A percentile compares a stretch with the other conserved stretches of the same genome.
Evolutionary conservation across 2,329 filamentous ascomycete genomes (phyloP).

Genomic region (Cryphonectria naterciae): DNA sequence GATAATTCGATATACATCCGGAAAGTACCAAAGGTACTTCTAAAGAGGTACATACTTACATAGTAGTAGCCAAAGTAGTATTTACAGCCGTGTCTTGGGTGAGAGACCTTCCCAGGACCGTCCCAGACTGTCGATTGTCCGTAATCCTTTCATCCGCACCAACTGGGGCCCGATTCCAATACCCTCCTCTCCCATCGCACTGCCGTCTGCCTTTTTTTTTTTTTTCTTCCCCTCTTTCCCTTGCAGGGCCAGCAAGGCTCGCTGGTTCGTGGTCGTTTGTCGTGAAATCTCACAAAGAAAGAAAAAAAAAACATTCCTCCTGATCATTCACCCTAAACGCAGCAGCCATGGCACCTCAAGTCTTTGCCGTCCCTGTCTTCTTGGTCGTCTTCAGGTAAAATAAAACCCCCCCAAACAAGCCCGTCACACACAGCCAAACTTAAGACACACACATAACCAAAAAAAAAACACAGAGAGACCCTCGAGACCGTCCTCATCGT

Average conservation of each 20-base stretch:
- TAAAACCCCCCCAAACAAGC: background rate
- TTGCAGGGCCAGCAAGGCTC: background rate
- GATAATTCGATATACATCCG: too few species aligned
- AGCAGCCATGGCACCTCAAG: constrained; percentile 25
- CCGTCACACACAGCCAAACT: background rate
- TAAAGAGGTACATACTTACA: too few species aligned
- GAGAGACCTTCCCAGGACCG: background rate
- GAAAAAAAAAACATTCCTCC: background rate
- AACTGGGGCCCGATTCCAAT: background rate
- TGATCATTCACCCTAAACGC: background rate
- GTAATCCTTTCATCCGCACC: background rate
- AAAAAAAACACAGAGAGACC: constrained; percentile 57
- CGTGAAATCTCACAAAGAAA: background rate
- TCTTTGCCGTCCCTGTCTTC: constrained; percentile 56
- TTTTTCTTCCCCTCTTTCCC: background rate
- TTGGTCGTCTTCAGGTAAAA: constrained; percentile 71
- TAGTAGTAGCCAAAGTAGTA: too few species aligned
- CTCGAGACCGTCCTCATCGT: constrained; percentile 82
- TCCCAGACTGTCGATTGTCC: background rate
- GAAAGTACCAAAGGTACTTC: too few species aligned
- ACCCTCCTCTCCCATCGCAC: too few species aligned
- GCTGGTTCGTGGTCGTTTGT: background rate
- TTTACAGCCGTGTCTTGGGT: background rate
- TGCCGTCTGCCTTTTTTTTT: background rate
- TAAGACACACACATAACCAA: background rate